phyloP scores from a whole-genome alignment of 352 stramenopile genomes.

The Pythium graminicola region DNA sequence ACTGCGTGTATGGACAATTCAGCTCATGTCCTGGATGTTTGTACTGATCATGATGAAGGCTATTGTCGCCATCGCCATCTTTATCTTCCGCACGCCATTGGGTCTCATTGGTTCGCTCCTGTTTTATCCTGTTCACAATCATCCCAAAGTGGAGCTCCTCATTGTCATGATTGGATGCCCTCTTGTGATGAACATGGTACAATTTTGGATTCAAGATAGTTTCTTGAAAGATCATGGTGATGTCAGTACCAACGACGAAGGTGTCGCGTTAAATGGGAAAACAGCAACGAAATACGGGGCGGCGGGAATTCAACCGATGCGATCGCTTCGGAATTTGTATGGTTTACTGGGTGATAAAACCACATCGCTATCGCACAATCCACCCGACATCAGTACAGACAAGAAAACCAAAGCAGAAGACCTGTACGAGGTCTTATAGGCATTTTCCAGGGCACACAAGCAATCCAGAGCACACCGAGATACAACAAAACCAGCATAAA shows the following conservation, averaged over 20 bases:
- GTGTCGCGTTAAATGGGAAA: slow-evolving; percentile 5
- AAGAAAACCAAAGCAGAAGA: slow-evolving; percentile 14
- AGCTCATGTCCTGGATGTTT: slow-evolving; percentile 59
- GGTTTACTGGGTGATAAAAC: slow-evolving; percentile 3
- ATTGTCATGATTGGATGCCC: slow-evolving; percentile 83
- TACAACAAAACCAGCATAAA: slow-evolving; percentile 4
- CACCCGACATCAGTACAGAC: background rate
- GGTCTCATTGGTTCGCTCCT: slow-evolving; percentile 52
- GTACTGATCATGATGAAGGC: slow-evolving; percentile 66
- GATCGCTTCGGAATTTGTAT: slow-evolving; percentile 11
- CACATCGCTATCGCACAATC: background rate
- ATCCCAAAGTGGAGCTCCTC: slow-evolving; percentile 71
- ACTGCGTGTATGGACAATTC: slow-evolving; percentile 52
- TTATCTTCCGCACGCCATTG: slow-evolving; percentile 50
- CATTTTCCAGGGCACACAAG: background rate
- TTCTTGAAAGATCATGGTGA: slow-evolving; percentile 60
- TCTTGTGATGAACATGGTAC: slow-evolving; percentile 82
- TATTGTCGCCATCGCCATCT: slow-evolving; percentile 54
- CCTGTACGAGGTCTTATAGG: slow-evolving; percentile 23
- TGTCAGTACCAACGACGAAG: background rate
- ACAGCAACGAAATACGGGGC: slow-evolving; percentile 2
- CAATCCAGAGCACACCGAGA: no score
- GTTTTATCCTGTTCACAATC: slow-evolving; percentile 61
- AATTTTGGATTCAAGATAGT: slow-evolving; percentile 83
- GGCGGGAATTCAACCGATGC: slow-evolving; percentile 4